These are phyloP conservation scores for Fomitopsis pulvina DNA, from an alignment of 768 basidiomycete species.

Conservation along the genomic window DNA sequence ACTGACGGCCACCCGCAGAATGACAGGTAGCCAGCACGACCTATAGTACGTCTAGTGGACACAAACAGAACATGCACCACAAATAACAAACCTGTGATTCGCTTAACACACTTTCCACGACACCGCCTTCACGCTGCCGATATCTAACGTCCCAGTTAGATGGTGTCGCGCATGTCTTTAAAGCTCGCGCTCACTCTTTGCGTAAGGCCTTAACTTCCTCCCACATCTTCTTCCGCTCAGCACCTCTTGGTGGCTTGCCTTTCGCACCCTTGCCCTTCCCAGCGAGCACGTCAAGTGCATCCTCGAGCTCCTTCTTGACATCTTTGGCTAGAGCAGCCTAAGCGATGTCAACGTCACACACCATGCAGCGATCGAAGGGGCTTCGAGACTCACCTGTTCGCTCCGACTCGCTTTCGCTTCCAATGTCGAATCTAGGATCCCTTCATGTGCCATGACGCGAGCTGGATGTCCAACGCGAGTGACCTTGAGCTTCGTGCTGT, in stretches of 20 bases:
- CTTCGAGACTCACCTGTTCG: constrained; percentile 48
- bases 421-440: constrained; percentile 59
- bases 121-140: constrained; percentile 79
- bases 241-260: constrained; percentile 60
- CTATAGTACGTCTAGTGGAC: constrained; percentile 27
- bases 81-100: constrained; percentile 58
- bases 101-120: constrained; percentile 73
- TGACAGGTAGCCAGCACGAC: constrained; percentile 93
- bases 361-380: neutral
- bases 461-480: constrained; percentile 97
- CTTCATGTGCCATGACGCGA: constrained; percentile 71
- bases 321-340: constrained; percentile 82
- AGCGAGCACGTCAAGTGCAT: constrained; percentile 54
- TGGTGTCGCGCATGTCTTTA: no score
- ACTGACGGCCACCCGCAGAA: constrained; percentile 80
- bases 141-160: constrained; percentile 45
- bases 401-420: constrained; percentile 69
- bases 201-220: constrained; percentile 79
- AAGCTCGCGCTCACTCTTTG: constrained; percentile 81
- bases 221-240: constrained; percentile 81
- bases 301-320: constrained; percentile 81
- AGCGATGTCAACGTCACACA: constrained; percentile 4
- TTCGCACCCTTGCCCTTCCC: constrained; percentile 72
- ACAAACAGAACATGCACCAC: neutral
- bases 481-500: constrained; percentile 47